phyloP scores from a whole-genome alignment of 2,329 filamentous ascomycete species.

The Amylocarpus encephaloides region DNA sequence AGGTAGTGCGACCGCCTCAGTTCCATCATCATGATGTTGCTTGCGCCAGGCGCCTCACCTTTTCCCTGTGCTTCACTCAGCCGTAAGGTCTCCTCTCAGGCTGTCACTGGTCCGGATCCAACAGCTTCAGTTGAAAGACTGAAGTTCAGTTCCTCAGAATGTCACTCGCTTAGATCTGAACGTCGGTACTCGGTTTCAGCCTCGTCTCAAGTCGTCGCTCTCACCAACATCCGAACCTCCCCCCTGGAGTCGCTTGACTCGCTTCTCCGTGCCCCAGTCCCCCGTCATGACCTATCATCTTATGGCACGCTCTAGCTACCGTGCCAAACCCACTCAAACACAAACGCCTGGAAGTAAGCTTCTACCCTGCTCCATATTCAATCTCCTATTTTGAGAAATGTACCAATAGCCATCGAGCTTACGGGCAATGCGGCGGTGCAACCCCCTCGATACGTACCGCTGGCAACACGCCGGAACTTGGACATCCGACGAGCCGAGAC shows the following conservation, averaged over 20 bases:
- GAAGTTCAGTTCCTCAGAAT: not conserved
- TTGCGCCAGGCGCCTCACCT: not conserved
- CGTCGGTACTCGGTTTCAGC: slow-evolving; percentile 10
- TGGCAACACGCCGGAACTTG: too few species aligned
- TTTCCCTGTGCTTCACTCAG: too few species aligned
- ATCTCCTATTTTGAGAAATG: not conserved
- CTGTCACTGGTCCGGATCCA: not conserved
- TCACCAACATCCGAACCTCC: not conserved
- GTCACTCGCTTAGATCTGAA: not conserved
- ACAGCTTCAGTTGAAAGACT: too few species aligned
- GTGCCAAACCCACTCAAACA: slow-evolving; percentile 6
- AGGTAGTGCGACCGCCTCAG: slow-evolving; percentile 18
- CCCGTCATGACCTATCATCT: not conserved
- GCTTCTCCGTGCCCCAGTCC: not conserved
- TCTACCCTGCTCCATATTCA: not conserved
- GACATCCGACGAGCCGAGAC: not conserved
- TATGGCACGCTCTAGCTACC: not conserved
- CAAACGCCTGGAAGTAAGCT: slow-evolving; percentile 1
- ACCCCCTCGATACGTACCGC: too few species aligned
- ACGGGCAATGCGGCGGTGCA: not conserved
- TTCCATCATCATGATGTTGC: slow-evolving; percentile 1
- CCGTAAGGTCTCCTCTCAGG: too few species aligned
- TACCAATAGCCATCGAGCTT: slow-evolving; percentile 2
- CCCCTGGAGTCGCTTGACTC: too few species aligned
- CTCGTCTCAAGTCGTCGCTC: slow-evolving; percentile 10